A percentile compares a stretch with the other conserved stretches of the same genome.
Conservation (phyloP, 2,329 filamentous ascomycete species). For the Cryphonectria nitschkei region DNA sequence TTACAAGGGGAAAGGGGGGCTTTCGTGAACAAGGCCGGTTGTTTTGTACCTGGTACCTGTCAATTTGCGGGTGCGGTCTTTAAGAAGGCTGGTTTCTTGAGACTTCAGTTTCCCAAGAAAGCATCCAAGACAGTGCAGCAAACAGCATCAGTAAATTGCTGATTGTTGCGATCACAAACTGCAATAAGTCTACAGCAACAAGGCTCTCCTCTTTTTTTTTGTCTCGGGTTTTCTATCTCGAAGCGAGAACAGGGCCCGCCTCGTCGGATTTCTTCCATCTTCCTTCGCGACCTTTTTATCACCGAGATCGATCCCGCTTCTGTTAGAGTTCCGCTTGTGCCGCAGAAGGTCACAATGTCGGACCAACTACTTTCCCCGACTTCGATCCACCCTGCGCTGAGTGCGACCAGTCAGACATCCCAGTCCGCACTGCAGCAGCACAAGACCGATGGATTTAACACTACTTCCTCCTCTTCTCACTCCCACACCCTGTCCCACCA, state of each 20-base stretch:
- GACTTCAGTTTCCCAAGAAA: not conserved
- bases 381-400: slow-evolving; percentile 56
- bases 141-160: not conserved
- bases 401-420: slow-evolving; percentile 34
- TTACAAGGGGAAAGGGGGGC: slow-evolving; percentile 11
- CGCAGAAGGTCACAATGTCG: slow-evolving; percentile 38
- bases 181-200: not conserved
- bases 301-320: not conserved
- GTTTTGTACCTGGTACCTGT: slow-evolving; percentile 16
- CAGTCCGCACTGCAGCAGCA: slow-evolving; percentile 32
- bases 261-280: not conserved
- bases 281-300: not conserved
- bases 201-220: too few relatives aligned
- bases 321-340: not conserved
- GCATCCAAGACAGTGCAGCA: slow-evolving; percentile 4
- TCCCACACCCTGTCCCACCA: slow-evolving; percentile 29
- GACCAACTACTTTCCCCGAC: slow-evolving; percentile 47
- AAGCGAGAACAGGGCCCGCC: not conserved
- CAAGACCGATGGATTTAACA: slow-evolving; percentile 32
- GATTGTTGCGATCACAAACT: not conserved
- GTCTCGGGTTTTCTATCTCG: not conserved
- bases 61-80: not conserved
- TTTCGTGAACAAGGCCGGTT: not conserved
- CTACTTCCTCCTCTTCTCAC: slow-evolving; percentile 31
- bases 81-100: not conserved